A percentile compares a stretch with the other conserved stretches of the same genome.
phyloP scores from a whole-genome alignment of 83 land plant genomes.

The Thuja plicata region DNA sequence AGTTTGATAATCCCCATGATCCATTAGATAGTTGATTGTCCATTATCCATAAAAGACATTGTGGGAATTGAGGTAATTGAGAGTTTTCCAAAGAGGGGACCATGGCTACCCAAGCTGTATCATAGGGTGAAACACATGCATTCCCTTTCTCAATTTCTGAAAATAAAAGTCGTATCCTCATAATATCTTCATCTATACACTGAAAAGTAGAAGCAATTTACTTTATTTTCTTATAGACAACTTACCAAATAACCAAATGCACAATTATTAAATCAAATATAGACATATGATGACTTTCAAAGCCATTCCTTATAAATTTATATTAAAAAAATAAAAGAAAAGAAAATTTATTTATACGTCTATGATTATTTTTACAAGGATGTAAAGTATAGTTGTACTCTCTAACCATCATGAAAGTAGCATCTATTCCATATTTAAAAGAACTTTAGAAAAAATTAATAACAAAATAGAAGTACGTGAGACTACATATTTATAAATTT shows the following conservation, averaged over 20 bases:
- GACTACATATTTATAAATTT: not conserved
- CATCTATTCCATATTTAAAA: not conserved
- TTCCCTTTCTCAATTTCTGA: conserved; percentile 26
- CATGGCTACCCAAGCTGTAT: no score
- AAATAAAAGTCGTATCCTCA: conserved; percentile 29
- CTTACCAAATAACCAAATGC: not conserved
- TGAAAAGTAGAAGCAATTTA: not conserved
- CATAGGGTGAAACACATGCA: conserved; percentile 46
- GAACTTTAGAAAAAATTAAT: not conserved
- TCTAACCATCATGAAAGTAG: no score
- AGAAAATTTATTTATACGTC: no score
- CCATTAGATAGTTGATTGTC: no score
- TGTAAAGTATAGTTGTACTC: no score
- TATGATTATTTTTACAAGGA: no score
- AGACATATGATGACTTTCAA: not conserved
- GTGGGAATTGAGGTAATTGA: no score
- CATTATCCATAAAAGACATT: no score
- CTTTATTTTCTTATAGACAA: not conserved
- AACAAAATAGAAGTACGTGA: no score
- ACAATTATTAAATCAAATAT: not conserved
- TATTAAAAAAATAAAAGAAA: not conserved
- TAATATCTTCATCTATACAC: conserved; percentile 11
- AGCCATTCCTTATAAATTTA: not conserved
- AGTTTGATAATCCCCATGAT: conserved; percentile 4
- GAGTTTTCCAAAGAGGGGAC: conserved; percentile 57